Evolutionary conservation across 2,329 filamentous ascomycete species (phyloP), one percentile per base, ranked within the genome.

Genomic region (Septoria linicola): DNA sequence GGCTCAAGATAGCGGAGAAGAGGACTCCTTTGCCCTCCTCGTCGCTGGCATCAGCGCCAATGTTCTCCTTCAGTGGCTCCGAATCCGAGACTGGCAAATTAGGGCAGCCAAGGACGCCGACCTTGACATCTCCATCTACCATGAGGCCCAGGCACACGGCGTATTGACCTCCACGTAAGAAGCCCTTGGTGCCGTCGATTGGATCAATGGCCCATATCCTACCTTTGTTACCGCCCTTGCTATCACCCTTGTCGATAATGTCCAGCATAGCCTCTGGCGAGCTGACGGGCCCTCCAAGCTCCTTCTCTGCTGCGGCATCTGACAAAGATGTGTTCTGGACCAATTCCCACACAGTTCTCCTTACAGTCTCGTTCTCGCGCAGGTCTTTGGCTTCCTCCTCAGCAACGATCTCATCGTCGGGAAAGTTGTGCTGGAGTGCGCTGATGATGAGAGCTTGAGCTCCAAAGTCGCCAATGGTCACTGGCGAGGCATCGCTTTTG

Each of bases 161-260:
- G 69, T 99, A 99, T 75, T 99, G 93, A 32, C 91, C 95, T 46
- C 93, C 93, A 57, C 95, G 83, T 54, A 99, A 77, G 76, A 99
- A 99, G 23, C 93, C 95, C 75, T 96, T 96, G 47, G 93, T 99
- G 60, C 93, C 93, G 71, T 99, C 93, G 57, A 99, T 96, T 53
- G 93, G 93, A 72, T 99, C 93, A 51, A 99, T 84, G 34, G 92
- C 88, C 93, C 93, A 99, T 70, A 97, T 89, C 60, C 93, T 80
- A 57, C 89, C 90, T 59, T 76, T 79, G 54, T 74, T 70, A 21
- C 89, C 89, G 54, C 89, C 89, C 51, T 80, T 73, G 71, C 84
- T 88, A 67, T 80, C 81, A 25, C 80, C 80, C 58, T 74, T 71
- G 61, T 82, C 80, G 55, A 83, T 78, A 25, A 78, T 76, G 43